Conservation (phyloP, 257 asterid species). For the Solanum sejunctum region DNA sequence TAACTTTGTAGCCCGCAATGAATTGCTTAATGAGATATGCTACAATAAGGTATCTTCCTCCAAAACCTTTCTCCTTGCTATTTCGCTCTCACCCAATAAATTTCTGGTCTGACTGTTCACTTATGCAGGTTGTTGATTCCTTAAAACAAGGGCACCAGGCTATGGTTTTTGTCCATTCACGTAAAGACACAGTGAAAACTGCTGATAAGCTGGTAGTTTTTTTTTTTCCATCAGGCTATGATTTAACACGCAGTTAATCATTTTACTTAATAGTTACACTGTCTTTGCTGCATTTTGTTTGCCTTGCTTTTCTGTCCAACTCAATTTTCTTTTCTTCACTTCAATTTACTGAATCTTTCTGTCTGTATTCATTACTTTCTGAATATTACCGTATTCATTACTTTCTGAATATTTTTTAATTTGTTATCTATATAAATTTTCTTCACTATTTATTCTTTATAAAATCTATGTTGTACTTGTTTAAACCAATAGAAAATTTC, state of each 20-base stretch:
- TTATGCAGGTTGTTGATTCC: conserved; percentile 70
- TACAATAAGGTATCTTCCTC: conserved; percentile 53
- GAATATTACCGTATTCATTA: not conserved
- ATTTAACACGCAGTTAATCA: not conserved
- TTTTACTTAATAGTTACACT: not conserved
- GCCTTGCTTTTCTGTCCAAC: not conserved
- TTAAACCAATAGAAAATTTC: not conserved
- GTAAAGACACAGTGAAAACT: conserved; percentile 95
- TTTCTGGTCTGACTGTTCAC: not conserved
- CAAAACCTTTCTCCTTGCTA: not conserved
- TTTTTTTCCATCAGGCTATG: not conserved
- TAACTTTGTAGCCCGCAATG: conserved; percentile 73
- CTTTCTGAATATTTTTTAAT: not conserved
- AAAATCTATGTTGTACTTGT: not conserved
- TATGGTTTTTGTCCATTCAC: conserved; percentile 96
- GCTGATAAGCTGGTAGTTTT: conserved; percentile 78
- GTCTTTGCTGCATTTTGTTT: not conserved
- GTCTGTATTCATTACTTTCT: not conserved
- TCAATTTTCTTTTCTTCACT: not conserved
- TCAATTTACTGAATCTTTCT: not conserved
- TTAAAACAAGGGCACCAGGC: conserved; percentile 85
- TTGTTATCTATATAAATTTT: not conserved
- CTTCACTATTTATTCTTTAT: not conserved
- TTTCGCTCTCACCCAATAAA: not conserved
- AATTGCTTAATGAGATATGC: conserved; percentile 78